Conservation (phyloP, 192 early-diverging fungal species). For the Podochytrium sp. region DNA sequence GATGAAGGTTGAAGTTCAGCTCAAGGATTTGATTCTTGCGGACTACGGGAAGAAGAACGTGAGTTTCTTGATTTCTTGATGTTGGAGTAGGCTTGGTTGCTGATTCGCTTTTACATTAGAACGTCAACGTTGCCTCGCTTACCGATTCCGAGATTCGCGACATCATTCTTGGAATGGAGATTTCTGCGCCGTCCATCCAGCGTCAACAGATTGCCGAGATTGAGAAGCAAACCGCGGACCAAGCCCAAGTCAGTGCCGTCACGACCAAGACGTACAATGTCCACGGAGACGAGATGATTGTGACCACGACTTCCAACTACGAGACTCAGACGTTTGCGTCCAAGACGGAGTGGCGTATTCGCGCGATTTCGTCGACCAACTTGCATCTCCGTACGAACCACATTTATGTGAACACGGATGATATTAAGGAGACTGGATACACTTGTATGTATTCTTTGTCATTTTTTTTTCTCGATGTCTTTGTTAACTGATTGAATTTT, state of each 20-base stretch:
- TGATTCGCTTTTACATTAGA: conserved; percentile 42
- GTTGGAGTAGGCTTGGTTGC: no score
- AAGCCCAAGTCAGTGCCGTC: conserved; percentile 91
- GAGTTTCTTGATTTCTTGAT: neutral
- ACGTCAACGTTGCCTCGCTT: conserved; percentile 93
- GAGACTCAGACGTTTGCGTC: conserved; percentile 97
- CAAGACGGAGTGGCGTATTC: conserved; percentile 98
- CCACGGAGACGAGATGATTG: conserved; percentile 97
- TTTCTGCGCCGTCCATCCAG: conserved; percentile 93
- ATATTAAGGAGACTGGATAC: conserved; percentile 92
- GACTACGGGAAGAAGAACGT: conserved; percentile 99
- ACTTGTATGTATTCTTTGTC: no score
- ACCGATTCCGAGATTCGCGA: conserved; percentile 97
- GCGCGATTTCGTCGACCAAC: conserved; percentile 97
- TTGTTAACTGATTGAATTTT: no score
- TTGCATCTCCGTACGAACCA: conserved; percentile 93
- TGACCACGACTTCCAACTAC: conserved; percentile 96
- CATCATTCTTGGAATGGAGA: conserved; percentile 99
- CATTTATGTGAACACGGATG: conserved; percentile 94
- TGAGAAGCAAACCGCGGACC: conserved; percentile 93
- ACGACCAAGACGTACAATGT: conserved; percentile 97
- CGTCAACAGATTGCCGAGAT: conserved; percentile 98
- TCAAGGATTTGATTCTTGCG: conserved; percentile 96
- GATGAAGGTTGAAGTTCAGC: conserved; percentile 90
- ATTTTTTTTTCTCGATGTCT: no score